phyloP scores from a whole-genome alignment of 306 rosid genomes.

The Medicago truncatula region MtrunA17r5.0-ANR NC_053043.1:14269501-14270000 shows the following conservation, averaged over 20 bases:
- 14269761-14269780: background rate
- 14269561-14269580: background rate
- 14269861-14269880: background rate
- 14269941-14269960: too few relatives aligned
- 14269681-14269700: background rate
- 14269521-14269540: constrained; percentile 22
- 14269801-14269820: background rate
- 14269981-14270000: too few relatives aligned
- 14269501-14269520: constrained; percentile 23
- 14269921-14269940: too few relatives aligned
- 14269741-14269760: background rate
- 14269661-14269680: background rate
- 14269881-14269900: too few relatives aligned
- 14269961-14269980: too few relatives aligned
- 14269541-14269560: constrained; percentile 1
- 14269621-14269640: background rate
- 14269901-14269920: too few relatives aligned
- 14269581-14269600: background rate
- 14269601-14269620: too few relatives aligned
- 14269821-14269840: too few relatives aligned
- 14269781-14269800: background rate
- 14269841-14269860: background rate
- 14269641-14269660: background rate
- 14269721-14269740: background rate
- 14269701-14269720: too few relatives aligned